A percentile compares a stretch with the other conserved stretches of the same genome.
phyloP scores from a whole-genome alignment of 345 rosid species.

The Excoecaria cochinchinensis region DNA sequence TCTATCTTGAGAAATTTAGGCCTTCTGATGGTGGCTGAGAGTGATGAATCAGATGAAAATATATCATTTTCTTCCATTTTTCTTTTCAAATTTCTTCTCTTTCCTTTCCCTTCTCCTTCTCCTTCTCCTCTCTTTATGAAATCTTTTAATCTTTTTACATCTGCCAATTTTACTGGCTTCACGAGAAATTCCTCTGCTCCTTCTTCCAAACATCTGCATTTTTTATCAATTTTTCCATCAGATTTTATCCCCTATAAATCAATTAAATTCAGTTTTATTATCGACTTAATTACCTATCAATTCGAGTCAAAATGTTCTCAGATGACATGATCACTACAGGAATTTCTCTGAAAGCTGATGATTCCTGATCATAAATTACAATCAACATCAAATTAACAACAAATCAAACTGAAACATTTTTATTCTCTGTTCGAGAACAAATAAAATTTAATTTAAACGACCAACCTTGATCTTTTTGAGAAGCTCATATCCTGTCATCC shows the following conservation, averaged over 20 bases:
- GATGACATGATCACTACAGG: slow-evolving; percentile 92
- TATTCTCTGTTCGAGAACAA: neutral
- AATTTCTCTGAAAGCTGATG: slow-evolving; percentile 67
- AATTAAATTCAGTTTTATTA: neutral
- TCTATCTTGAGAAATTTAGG: slow-evolving; percentile 17
- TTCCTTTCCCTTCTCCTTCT: slow-evolving; percentile 31
- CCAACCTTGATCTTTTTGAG: slow-evolving; percentile 71
- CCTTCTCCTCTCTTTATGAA: slow-evolving; percentile 47
- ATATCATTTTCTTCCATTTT: slow-evolving; percentile 29
- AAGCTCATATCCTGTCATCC: slow-evolving; percentile 82
- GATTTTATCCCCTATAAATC: neutral
- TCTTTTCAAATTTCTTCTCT: slow-evolving; percentile 38
- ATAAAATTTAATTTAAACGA: neutral
- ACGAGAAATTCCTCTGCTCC: slow-evolving; percentile 86
- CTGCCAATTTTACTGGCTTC: slow-evolving; percentile 80
- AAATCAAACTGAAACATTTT: neutral
- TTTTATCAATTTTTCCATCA: neutral
- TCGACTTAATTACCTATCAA: slow-evolving; percentile 51
- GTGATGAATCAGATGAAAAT: neutral
- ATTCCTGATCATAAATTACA: slow-evolving; percentile 43
- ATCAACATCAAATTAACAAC: neutral
- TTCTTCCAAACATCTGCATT: slow-evolving; percentile 77
- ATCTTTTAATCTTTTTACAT: slow-evolving; percentile 63
- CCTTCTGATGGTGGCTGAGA: slow-evolving; percentile 24
- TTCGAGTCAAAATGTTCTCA: slow-evolving; percentile 67